Evolutionary conservation across 1,284 basidiomycete genomes (phyloP).

Genomic region (Tilletia indica): DNA sequence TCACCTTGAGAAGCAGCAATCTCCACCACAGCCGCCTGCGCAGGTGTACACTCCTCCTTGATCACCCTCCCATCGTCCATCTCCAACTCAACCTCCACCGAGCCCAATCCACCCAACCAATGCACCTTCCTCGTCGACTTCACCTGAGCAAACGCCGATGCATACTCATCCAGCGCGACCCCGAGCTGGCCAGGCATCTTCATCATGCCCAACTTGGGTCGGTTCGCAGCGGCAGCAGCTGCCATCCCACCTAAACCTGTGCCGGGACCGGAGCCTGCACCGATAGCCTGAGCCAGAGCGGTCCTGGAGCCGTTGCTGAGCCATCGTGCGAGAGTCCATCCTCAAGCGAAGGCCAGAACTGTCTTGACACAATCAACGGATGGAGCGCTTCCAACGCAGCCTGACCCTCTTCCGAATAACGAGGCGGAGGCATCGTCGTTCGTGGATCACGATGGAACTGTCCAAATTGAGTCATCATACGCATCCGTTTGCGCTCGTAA

Average conservation of each 20-base stretch:
- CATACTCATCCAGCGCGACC: conserved; percentile 34
- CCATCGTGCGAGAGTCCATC: conserved; percentile 24
- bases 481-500: neutral
- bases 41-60: neutral
- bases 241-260: neutral
- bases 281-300: neutral
- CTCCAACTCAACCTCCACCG: conserved; percentile 41
- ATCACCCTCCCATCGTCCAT: conserved; percentile 34
- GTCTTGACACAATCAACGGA: conserved; percentile 46
- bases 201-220: conserved; percentile 20
- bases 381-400: conserved; percentile 33
- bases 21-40: conserved; percentile 19
- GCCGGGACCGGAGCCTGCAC: neutral
- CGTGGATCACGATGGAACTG: neutral
- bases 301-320: neutral
- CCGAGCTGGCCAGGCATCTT: conserved; percentile 39
- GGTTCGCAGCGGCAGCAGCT: neutral
- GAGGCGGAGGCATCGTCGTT: neutral
- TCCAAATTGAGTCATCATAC: neutral
- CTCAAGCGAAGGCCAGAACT: conserved; percentile 47
- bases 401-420: neutral
- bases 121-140: conserved; percentile 34
- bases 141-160: neutral
- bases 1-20: conserved; percentile 14
- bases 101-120: conserved; percentile 44